Evolutionary conservation across 179 eudicot genomes (phyloP).

Genomic region (Monotropa hypopitys): DNA sequence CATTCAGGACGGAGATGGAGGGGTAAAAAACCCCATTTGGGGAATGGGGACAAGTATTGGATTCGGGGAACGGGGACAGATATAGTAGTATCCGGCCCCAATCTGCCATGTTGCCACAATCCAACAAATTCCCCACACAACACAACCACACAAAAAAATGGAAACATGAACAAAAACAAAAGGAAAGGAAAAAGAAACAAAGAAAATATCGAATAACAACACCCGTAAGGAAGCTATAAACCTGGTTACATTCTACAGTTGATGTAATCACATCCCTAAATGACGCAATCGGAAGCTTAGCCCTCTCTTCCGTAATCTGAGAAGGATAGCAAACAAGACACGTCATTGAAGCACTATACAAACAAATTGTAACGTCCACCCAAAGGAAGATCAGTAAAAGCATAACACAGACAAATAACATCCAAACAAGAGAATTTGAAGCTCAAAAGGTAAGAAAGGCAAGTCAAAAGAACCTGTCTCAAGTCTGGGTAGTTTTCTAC

Average conservation of each 20-base stretch:
- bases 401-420: neutral
- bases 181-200: neutral
- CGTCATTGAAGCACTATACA: neutral
- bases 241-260: constrained; percentile 61
- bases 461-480: constrained; percentile 39
- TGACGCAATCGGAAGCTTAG: constrained; percentile 82
- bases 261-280: constrained; percentile 59
- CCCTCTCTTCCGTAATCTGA: constrained; percentile 53
- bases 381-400: neutral
- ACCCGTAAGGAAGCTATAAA: constrained; percentile 12
- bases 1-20: no score
- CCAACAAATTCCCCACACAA: neutral
- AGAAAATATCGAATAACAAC: neutral
- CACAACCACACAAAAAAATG: neutral
- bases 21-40: no score
- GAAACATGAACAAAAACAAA: neutral
- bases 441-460: neutral
- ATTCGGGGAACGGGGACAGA: no score
- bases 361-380: neutral
- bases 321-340: constrained; percentile 7
- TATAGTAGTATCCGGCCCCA: no score
- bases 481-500: constrained; percentile 23
- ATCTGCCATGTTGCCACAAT: no score
- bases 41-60: no score
- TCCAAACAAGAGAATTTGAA: neutral